phyloP scores from a whole-genome alignment of 2,329 filamentous ascomycete species.

The Colletotrichum camelliae region DNA sequence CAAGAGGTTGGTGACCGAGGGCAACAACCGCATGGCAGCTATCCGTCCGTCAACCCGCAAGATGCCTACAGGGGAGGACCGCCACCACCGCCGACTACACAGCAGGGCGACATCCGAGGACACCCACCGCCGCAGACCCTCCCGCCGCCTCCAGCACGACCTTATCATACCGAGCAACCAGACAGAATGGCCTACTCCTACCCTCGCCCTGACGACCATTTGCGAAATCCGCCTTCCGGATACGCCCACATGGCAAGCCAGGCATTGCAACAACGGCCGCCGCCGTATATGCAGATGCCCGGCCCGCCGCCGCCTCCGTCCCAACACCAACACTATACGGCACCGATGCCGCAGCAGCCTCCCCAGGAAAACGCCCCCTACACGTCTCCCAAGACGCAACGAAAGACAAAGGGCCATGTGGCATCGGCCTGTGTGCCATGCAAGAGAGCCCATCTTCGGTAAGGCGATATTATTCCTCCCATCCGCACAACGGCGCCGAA shows the following conservation, averaged over 20 bases:
- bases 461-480: constrained; percentile 29
- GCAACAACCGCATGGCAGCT: constrained; percentile 50
- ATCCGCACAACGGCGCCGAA: background rate
- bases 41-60: constrained; percentile 46
- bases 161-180: constrained; percentile 41
- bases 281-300: constrained; percentile 25
- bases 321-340: constrained; percentile 35
- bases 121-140: constrained; percentile 29
- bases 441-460: constrained; percentile 82
- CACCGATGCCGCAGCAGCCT: constrained; percentile 28
- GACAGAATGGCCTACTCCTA: constrained; percentile 47
- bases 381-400: constrained; percentile 64
- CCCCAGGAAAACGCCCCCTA: constrained; percentile 51
- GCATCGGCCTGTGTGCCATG: constrained; percentile 86
- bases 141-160: constrained; percentile 37
- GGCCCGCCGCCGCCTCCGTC: constrained; percentile 35
- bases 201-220: constrained; percentile 41
- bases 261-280: constrained; percentile 21
- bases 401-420: constrained; percentile 81
- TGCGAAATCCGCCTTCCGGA: constrained; percentile 33
- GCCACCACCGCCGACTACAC: constrained; percentile 30
- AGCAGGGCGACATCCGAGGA: constrained; percentile 41
- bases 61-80: constrained; percentile 54
- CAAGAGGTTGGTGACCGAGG: constrained; percentile 62
- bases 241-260: constrained; percentile 20